Percentiles rank a stretch among this genome's conserved stretches.
Evolutionary conservation across 257 asterid genomes (phyloP).

Genomic region (Primulina eburnea): DNA sequence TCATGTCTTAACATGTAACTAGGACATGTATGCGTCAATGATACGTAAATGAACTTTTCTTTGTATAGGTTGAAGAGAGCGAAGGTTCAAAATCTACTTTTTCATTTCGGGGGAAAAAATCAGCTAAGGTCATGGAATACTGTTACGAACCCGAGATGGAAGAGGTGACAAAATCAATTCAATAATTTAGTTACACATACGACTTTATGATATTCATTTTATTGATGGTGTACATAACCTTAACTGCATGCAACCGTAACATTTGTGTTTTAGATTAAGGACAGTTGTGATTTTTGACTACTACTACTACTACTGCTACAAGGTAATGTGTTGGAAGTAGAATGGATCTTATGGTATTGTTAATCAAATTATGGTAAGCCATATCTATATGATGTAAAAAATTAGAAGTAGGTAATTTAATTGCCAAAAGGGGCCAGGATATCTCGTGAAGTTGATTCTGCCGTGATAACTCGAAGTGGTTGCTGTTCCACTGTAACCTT

Average conservation of each 20-base stretch:
- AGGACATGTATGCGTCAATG: conserved; percentile 7
- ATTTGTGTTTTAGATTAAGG: conserved; percentile 11
- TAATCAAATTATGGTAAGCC: not conserved
- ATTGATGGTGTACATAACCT: conserved; percentile 9
- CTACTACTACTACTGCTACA: not conserved
- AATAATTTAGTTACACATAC: conserved; percentile 18
- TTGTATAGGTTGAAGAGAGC: conserved; percentile 61
- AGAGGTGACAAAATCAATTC: conserved; percentile 56
- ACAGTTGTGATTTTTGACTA: not conserved
- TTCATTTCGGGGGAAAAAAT: conserved; percentile 64
- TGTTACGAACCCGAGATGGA: conserved; percentile 99
- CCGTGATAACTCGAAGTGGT: not conserved
- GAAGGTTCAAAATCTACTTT: conserved; percentile 60
- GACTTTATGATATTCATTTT: conserved; percentile 7
- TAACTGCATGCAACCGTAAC: conserved; percentile 17
- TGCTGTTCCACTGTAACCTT: not conserved
- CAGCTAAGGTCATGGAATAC: conserved; percentile 68
- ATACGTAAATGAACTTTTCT: conserved; percentile 18
- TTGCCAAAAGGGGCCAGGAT: not conserved
- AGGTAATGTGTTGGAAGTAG: not conserved
- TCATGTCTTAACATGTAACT: conserved; percentile 16
- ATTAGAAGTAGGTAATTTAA: conserved; percentile 12
- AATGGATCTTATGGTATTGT: not conserved
- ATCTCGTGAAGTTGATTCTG: conserved; percentile 10
- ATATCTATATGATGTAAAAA: not conserved